A percentile compares a stretch with the other conserved stretches of the same genome.
Evolutionary conservation across 2,329 filamentous ascomycete genomes (phyloP).

Genomic region (Leptoxyphium fumago): DNA sequence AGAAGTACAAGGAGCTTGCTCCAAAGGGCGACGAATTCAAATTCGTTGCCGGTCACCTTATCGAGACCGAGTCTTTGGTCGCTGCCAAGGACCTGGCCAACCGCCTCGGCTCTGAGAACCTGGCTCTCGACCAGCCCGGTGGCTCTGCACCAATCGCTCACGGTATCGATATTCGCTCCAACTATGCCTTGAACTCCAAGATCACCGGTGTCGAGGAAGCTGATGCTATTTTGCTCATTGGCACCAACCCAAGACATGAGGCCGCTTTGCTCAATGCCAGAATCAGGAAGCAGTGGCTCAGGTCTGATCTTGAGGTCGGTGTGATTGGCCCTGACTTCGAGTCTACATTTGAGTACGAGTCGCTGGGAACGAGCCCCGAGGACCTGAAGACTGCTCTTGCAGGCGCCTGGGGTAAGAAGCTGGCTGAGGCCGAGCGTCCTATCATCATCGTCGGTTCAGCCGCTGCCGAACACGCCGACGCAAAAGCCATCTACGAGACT

Average conservation of each 20-base stretch:
- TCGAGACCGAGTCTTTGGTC: slow-evolving; percentile 84
- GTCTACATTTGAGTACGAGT: slow-evolving; percentile 89
- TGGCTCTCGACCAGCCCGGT: slow-evolving; percentile 78
- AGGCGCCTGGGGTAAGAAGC: slow-evolving; percentile 84
- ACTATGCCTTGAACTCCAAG: slow-evolving; percentile 92
- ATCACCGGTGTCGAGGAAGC: slow-evolving; percentile 91
- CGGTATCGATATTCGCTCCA: slow-evolving; percentile 83
- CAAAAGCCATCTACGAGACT: slow-evolving; percentile 84
- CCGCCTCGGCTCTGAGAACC: slow-evolving; percentile 88
- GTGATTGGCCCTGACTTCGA: slow-evolving; percentile 83
- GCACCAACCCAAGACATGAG: slow-evolving; percentile 90
- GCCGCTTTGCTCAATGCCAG: slow-evolving; percentile 89
- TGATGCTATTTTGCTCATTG: slow-evolving; percentile 80
- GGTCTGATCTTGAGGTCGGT: slow-evolving; percentile 84
- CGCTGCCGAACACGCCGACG: slow-evolving; percentile 78
- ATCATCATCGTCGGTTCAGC: slow-evolving; percentile 95
- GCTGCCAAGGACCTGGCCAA: slow-evolving; percentile 96
- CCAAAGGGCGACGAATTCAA: slow-evolving; percentile 93
- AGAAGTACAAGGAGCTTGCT: slow-evolving; percentile 62
- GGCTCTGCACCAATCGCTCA: slow-evolving; percentile 77
- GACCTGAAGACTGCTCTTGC: slow-evolving; percentile 74
- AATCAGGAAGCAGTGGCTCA: slow-evolving; percentile 94
- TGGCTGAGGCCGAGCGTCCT: slow-evolving; percentile 71
- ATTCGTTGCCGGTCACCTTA: slow-evolving; percentile 77
- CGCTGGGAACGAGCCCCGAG: slow-evolving; percentile 65